Evolutionary conservation across 2,329 filamentous ascomycete genomes (phyloP), one percentile per base, ranked within the genome.

Genomic region (Hortaea sp.): DNA sequence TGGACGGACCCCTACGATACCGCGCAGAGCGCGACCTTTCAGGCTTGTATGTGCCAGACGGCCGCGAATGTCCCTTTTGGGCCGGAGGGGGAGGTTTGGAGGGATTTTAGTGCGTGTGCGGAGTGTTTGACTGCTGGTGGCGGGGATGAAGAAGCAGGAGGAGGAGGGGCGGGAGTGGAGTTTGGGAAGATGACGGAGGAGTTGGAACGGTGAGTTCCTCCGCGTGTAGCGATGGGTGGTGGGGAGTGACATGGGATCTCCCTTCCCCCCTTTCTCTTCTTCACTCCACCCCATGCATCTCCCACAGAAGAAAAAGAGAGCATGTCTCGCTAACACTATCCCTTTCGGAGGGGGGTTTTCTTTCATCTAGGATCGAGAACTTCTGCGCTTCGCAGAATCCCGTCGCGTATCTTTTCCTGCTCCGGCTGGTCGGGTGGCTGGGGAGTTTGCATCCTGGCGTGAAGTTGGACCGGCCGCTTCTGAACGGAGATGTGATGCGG

Each of bases 301-400:
- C 20, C 20, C 20, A 20, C 20, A 20, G 20, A 20, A 20, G 20
- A 20, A 20, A 20, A 20, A 20, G 20, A 20, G 20, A 20, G 20
- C 20, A 20, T 20, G 20, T 20, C 20, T 20, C 20, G 20, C 20
- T 20, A 20, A 20, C 20, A 20, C 4, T 4, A 10, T 29, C 13
- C 29, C 29, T 7, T 45, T 39, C 42, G 28, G 41, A 1, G 32
- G 39, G n/a, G n/a, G n/a, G n/a, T n/a, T n/a, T n/a, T n/a, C n/a
- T 31, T 31, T 47, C 13, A 9, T 6, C 45, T 29, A 50, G 27
- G 11, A 44, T 50, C 41, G 42, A 50, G 20, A 47, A 45, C 41
- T 50, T 50, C 42, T 50, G 48, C 42, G n/a, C 13, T 20, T 44
- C 48, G 3, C 41, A 47, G 29, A 41, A 41, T 9, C 48, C 48